A percentile compares a stretch with the other conserved stretches of the same genome.
Evolutionary conservation across 2,329 filamentous ascomycete genomes (phyloP).

Genomic region (Microsporum audouinii): DNA sequence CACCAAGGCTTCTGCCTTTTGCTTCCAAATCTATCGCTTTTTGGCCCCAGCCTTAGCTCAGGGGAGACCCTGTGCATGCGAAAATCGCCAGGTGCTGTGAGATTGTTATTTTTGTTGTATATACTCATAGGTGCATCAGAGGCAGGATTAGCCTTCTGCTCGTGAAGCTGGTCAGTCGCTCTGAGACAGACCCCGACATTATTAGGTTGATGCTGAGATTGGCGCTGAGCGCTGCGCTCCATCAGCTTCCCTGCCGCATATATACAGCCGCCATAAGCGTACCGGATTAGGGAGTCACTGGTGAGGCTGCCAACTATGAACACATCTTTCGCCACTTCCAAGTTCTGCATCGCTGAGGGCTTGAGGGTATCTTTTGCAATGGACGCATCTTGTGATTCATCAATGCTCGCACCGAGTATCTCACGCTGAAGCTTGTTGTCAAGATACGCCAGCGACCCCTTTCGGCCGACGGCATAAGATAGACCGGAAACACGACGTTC

Average conservation of each 20-base stretch:
- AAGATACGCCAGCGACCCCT: constrained; percentile 45
- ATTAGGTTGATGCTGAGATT: background rate
- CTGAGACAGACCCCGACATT: background rate
- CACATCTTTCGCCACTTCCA: constrained; percentile 43
- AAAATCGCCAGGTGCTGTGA: background rate
- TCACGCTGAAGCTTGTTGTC: constrained; percentile 37
- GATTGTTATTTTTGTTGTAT: background rate
- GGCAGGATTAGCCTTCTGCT: background rate
- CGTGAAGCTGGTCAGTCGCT: background rate
- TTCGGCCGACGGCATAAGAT: constrained; percentile 46
- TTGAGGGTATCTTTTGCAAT: constrained; percentile 46
- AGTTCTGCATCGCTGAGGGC: constrained; percentile 39
- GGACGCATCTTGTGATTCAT: constrained; percentile 18
- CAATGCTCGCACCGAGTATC: constrained; percentile 27
- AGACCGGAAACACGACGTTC: constrained; percentile 39
- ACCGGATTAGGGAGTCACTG: constrained; percentile 49
- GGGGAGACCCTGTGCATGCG: background rate
- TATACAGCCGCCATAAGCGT: constrained; percentile 48
- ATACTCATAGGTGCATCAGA: background rate
- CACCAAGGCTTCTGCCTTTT: background rate
- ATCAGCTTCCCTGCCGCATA: constrained; percentile 45
- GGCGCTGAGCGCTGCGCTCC: background rate
- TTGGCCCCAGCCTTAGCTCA: background rate
- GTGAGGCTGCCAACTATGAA: constrained; percentile 50
- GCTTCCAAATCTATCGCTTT: background rate